Evolutionary conservation across 768 basidiomycete species (phyloP), one percentile per base, ranked within the genome.

Genomic region (Scleroderma bovista): DNA sequence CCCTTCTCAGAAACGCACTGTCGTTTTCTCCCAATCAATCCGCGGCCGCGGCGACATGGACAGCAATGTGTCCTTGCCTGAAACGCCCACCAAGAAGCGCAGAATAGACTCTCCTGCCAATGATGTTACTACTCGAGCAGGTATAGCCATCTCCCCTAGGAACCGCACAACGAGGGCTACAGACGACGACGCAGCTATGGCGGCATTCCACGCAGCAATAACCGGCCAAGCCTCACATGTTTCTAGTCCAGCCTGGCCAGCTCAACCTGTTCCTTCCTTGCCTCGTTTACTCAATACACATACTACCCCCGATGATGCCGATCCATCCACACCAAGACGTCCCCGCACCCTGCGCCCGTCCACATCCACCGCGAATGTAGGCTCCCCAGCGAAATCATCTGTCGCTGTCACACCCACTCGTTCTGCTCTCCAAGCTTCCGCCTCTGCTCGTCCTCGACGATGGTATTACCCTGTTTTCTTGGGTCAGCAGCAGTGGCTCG

Each of bases 381-480:
- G 13, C 23, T 43, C 41, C 16, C 23, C 41, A 26, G n/a, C 41
- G 9, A 23, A 20, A 26, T 24, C 41, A 44, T 3, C 46, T 51
- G 1, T 45, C 17, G 42, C 9, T 53, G 17, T 31, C 20, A 33
- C 29, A 5, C 17, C 44, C 17, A 16, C 31, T 9, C 17, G 19
- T 20, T 8, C n/a, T 19, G n/a, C 39, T 22, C 42, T 23, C 17
- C 17, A 15, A 13, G 44, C 5, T 19, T 3, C n/a, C 0, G 47
- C 51, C 1, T 60, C 54, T 24, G 41, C 46, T 8, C 58, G 52
- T 7, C 57, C 31, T 6, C 63, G 62, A 26, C 68, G 71, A 6
- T 72, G 76, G 8, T 79, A 76, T 55, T 68, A 75, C 10, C 72
- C 77, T 8, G 68, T 78, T 13, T 79, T 78, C 60, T 63, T 71